Conservation (phyloP, 306 rosid species). For the Pyrus pyrifolia region DNA sequence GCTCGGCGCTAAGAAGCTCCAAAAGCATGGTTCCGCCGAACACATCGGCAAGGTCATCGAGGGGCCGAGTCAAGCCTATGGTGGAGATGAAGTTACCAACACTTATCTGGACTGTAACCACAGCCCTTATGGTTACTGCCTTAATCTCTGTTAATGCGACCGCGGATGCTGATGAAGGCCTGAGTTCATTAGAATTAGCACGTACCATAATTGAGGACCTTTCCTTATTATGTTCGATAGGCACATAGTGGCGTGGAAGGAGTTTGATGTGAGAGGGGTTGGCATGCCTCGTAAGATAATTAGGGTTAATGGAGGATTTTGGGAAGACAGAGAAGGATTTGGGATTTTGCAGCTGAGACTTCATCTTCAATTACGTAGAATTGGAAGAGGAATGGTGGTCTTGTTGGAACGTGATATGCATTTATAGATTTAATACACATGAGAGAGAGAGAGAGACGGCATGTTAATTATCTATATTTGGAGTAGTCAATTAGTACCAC, state of each 20-base stretch:
- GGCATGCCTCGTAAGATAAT: not conserved
- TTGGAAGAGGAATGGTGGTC: too few species aligned
- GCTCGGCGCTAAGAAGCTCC: constrained; percentile 14
- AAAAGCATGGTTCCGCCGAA: constrained; percentile 53
- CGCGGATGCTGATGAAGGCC: not conserved
- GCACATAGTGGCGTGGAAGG: not conserved
- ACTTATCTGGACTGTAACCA: constrained; percentile 12
- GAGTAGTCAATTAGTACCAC: too few species aligned
- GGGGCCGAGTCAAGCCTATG: constrained; percentile 30
- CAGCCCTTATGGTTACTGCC: constrained; percentile 12
- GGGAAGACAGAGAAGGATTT: not conserved
- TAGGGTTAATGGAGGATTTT: not conserved
- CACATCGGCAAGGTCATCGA: constrained; percentile 57
- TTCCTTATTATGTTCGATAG: not conserved
- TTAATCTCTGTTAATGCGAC: not conserved
- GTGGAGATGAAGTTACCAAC: constrained; percentile 28
- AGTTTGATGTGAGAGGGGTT: not conserved
- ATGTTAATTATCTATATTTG: too few species aligned
- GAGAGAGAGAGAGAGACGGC: too few species aligned
- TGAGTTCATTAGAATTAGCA: not conserved
- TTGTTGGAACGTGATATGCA: too few species aligned
- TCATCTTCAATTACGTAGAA: not conserved
- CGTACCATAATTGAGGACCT: not conserved
- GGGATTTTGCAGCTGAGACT: not conserved
- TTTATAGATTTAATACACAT: too few species aligned